Evolutionary conservation across 805 yeast genomes (phyloP).

Genomic region (Hanseniaspora vineae): DNA sequence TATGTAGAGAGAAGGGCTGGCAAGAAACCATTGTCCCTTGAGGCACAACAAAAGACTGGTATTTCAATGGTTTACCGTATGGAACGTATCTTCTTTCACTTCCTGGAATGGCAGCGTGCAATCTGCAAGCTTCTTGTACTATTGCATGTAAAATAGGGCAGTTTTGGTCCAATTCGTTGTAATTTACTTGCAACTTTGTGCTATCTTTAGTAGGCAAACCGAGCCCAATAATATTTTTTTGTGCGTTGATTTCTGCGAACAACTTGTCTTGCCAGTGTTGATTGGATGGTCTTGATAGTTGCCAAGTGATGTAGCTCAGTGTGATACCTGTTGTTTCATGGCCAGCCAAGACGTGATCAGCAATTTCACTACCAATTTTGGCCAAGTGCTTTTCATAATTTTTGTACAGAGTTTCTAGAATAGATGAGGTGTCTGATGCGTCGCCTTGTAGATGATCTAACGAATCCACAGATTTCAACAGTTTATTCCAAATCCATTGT

Average conservation of each 20-base stretch:
- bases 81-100: conserved; percentile 51
- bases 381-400: conserved; percentile 3
- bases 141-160: conserved; percentile 46
- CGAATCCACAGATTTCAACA: conserved; percentile 4
- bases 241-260: conserved; percentile 29
- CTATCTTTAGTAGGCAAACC: conserved; percentile 24
- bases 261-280: conserved; percentile 33
- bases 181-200: conserved; percentile 8
- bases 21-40: conserved; percentile 43
- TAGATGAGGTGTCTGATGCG: background rate
- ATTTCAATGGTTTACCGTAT: conserved; percentile 9
- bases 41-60: conserved; percentile 28
- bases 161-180: conserved; percentile 33
- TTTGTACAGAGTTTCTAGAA: conserved; percentile 1
- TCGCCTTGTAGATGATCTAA: too few species aligned
- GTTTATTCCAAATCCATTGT: conserved; percentile 31
- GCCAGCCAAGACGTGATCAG: conserved; percentile 65
- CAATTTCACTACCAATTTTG: conserved; percentile 27
- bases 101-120: conserved; percentile 65
- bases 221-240: conserved; percentile 12
- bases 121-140: conserved; percentile 44
- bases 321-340: conserved; percentile 64
- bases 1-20: conserved; percentile 56
- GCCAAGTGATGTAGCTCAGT: conserved; percentile 46
- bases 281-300: conserved; percentile 40